Evolutionary conservation across 208 protist genomes (phyloP), one percentile per base, ranked within the genome.

Genomic region (Trypanosoma grayi): DNA sequence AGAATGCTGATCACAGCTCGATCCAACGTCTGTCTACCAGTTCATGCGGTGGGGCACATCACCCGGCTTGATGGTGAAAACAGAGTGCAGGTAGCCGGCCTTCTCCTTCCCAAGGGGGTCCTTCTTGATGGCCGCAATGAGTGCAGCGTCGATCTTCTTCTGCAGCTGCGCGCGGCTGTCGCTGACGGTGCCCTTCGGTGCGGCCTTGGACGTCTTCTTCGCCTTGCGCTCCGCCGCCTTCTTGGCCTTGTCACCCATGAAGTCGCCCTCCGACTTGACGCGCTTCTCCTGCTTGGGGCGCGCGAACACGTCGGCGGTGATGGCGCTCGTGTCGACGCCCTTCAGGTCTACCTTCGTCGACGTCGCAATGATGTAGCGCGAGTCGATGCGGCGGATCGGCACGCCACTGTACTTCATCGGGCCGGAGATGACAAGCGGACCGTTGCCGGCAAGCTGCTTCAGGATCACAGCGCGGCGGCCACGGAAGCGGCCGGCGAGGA

Each of bases 401-500:
- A 99, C 98, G 81, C 98, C 98, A 76, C 99, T 99, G 73, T 99
- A 66, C 79, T 93, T 94, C 77, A 90, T 95, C 46, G 84, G 78
- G 73, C 97, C 98, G 54, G 96, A 98, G 60, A 99, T 85, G 39
- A 99, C 87, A 8, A 98, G 83, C 4, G 98, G 85, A 61, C 97
- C 97, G 60, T 95, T 98, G 45, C 80, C 31, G 33, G 87, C 73
- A 52, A 99, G 89, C 85, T 99, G 94, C 84, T 99, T 99, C 31
- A 99, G 85, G 75, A 98, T 95, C 24, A 99, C 95, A n/a, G 97
- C 98, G 60, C 98, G 93, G 71, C 96, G 88, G 64, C 98, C 98
- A 74, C 92, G 84, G 82, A 97, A 99, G 64, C 84, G 87, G 57
- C 98, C 98, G 45, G 97, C 90, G 25, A 99, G 88, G 62, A 99